These are phyloP conservation scores for Ogataea pilisensis DNA, from an alignment of 805 yeast genomes.

Conservation along the genomic window DNA sequence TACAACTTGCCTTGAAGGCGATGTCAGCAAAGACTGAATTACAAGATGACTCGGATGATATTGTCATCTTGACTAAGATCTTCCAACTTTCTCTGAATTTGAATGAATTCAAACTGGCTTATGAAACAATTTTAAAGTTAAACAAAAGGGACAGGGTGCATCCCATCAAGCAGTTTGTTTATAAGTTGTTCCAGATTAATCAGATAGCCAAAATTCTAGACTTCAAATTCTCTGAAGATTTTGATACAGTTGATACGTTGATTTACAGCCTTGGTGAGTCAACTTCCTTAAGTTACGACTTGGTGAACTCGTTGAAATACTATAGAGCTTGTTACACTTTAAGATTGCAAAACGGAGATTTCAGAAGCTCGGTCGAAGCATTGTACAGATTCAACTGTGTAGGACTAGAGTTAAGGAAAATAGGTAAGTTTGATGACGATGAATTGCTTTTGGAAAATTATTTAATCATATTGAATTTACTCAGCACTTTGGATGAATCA, in stretches of 20 bases:
- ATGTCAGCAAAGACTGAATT: constrained; percentile 17
- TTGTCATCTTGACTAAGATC: constrained; percentile 19
- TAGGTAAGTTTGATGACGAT: constrained; percentile 12
- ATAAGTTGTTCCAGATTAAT: constrained; percentile 36
- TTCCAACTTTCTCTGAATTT: constrained; percentile 30
- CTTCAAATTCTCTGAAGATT: constrained; percentile 42
- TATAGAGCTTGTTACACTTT: constrained; percentile 50
- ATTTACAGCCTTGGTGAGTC: constrained; percentile 31
- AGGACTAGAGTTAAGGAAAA: constrained; percentile 9
- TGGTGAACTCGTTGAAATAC: constrained; percentile 35
- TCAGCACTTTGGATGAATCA: constrained; percentile 33
- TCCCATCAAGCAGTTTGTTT: constrained; percentile 33
- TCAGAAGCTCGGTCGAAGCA: constrained; percentile 44
- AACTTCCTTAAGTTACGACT: constrained; percentile 23
- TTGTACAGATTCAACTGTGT: constrained; percentile 37
- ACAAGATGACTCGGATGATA: constrained; percentile 20
- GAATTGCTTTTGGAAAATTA: constrained; percentile 33
- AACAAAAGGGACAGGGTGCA: constrained; percentile 16
- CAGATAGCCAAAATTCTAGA: constrained; percentile 36
- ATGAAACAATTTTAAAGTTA: constrained; percentile 27
- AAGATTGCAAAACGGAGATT: constrained; percentile 45
- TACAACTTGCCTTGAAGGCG: constrained; percentile 30
- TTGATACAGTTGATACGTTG: constrained; percentile 38
- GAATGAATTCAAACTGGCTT: constrained; percentile 28
- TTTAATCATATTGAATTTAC: constrained; percentile 35